Evolutionary conservation across 306 rosid species (phyloP), one percentile per base, ranked within the genome.

Genomic region (Fragaria ananassa): DNA sequence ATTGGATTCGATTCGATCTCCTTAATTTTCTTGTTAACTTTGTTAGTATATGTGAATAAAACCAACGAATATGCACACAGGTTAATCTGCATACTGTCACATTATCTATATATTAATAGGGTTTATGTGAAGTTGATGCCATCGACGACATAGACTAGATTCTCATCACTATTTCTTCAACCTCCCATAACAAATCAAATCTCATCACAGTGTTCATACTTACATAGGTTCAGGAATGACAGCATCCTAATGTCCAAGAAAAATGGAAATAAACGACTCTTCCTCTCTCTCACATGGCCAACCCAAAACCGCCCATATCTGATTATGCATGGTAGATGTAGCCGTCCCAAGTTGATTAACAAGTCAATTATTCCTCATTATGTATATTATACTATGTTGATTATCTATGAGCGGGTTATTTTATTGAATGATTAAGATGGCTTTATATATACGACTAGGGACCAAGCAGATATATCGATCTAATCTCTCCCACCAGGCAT

Each of bases 261-360:
- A 31, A 31, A 31, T 31, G 35, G 35, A 2, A 31, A 72, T 54
- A 21, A 37, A 18, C 50, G 4, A 4, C 11, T 34, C 69, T 9
- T n/a, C n/a, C 42, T 46, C 17, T 11, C 74, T 35, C 74, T 82
- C 93, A 85, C 91, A 79, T 88, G 90, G 93, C 88, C 91, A 89
- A 81, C 87, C 87, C 70, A 81, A 35, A 61, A 63, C 77, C 51
- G 71, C 67, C 80, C 62, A 65, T 51, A 5, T 39, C 8, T 8
- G 35, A 31, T 31, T 31, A 19, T 29, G n/a, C 68, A 25, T 58
- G 18, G 53, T 25, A 17, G 39, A 41, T 46, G 42, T 51, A 58
- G 70, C 78, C 78, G 70, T 45, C 78, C 68, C 60, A 45, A 45
- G 46, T 29, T 74, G n/a, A 65, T 37, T 37, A 35, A 35, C 10